Evolutionary conservation across 2,329 filamentous ascomycete species (phyloP), one percentile per base, ranked within the genome.

Genomic region (Pezicula radicicola): DNA sequence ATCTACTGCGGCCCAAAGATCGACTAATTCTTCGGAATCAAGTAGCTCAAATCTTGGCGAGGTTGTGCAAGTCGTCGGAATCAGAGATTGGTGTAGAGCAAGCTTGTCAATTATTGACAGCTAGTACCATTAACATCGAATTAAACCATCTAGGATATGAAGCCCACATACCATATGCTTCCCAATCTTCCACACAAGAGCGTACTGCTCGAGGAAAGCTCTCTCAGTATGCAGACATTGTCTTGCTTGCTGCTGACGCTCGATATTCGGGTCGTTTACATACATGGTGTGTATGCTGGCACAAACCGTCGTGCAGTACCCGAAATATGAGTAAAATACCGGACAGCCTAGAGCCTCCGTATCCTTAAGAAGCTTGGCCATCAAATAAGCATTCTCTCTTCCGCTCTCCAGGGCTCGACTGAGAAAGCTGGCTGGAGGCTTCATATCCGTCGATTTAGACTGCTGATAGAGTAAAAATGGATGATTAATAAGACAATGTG

Each of bases 401-500:
- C 62, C 59, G 30, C 49, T 57, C 37, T 66, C 57, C 0, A 69
- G 53, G 6, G 61, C 58, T 10, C 61, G 60, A 16, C 56, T 44
- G 7, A 62, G 55, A 46, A 70, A 70, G 53, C 66, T 70, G 18
- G 55, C 35, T 1, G 67, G 66, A 5, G 60, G 55, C 18, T 64
- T 68, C 6, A 55, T 54, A 0, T 56, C 58, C 28, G 59, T 62
- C 3, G 55, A 51, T 30, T 60, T 59, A 3, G 68, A 55, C 9
- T 64, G 56, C 21, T 63, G 53, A 1, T 60, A 60, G 5, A 70
- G 50, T 6, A 69, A 54, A 48, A 71, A 70, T 0, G 68, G 68
- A 49, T 72, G 69, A 52, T 70, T 62, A 3, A 72, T 53, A n/a
- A 71, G 52, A 50, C 66, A 70, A 27, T 70, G 64, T 35, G 62